Evolutionary conservation across 495 filamentous ascomycete species (phyloP).

Genomic region (Trichoderma asperelloides): DNA sequence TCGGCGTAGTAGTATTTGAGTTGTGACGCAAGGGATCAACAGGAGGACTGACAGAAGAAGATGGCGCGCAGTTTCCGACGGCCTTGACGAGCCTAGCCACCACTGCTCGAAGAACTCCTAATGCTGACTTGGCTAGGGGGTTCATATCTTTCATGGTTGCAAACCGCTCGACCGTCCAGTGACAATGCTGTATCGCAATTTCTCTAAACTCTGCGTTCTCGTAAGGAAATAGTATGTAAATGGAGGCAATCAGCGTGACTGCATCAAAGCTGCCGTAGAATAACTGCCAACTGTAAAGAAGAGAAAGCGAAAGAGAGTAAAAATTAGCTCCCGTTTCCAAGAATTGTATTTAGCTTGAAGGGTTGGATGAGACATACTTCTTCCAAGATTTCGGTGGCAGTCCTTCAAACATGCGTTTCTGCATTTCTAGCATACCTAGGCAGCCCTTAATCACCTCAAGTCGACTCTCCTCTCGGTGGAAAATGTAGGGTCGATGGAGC

Average conservation of each 20-base stretch:
- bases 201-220: constrained; percentile 34
- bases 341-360: not conserved
- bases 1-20: not conserved
- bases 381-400: constrained; percentile 45
- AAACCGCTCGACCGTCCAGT: constrained; percentile 45
- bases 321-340: not conserved
- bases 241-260: constrained; percentile 48
- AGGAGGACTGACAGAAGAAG: not conserved
- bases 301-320: not conserved
- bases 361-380: constrained; percentile 23
- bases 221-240: constrained; percentile 46
- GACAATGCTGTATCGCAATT: constrained; percentile 41
- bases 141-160: constrained; percentile 41
- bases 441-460: constrained; percentile 46
- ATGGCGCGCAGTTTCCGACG: constrained; percentile 21
- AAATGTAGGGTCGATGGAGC: constrained; percentile 55
- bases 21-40: not conserved
- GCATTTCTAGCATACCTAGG: constrained; percentile 45
- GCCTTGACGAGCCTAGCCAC: constrained; percentile 35
- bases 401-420: constrained; percentile 39
- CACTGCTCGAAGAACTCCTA: constrained; percentile 42
- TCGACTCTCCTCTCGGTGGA: constrained; percentile 42
- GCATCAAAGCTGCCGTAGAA: constrained; percentile 57
- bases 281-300: constrained; percentile 26
- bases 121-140: constrained; percentile 41